Conservation (phyloP, 2,329 filamentous ascomycete genomes). For the Aspergillus niger region DNA sequence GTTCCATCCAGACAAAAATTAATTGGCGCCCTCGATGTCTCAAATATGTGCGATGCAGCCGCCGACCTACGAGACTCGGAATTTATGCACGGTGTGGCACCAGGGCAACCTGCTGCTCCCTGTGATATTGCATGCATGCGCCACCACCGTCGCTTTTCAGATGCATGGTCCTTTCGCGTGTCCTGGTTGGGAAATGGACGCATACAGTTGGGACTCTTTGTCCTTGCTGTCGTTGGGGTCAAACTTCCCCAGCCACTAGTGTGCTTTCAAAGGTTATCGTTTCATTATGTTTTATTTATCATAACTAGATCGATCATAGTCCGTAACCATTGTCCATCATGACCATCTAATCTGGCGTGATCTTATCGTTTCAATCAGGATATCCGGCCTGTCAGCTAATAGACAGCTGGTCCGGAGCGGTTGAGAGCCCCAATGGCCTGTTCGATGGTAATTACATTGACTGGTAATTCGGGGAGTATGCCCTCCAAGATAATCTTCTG, state of each 20-base stretch:
- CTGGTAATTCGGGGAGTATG: neutral
- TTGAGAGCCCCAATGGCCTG: slow-evolving; percentile 2
- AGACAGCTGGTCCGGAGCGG: slow-evolving; percentile 3
- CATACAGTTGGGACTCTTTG: neutral
- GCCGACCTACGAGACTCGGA: neutral
- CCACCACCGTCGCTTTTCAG: neutral
- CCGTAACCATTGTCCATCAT: neutral
- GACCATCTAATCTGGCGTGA: neutral
- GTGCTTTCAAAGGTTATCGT: too few relatives aligned
- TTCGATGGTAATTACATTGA: slow-evolving; percentile 4
- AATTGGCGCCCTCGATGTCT: neutral
- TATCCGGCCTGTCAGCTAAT: neutral
- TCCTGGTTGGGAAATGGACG: neutral
- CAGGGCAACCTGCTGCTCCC: neutral
- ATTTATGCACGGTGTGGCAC: neutral
- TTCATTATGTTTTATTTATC: too few relatives aligned
- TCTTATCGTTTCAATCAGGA: neutral
- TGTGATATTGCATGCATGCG: slow-evolving; percentile 5
- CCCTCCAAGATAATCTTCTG: slow-evolving; percentile 1
- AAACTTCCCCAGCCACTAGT: too few relatives aligned
- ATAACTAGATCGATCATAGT: neutral
- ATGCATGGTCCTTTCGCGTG: neutral
- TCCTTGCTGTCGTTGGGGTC: neutral
- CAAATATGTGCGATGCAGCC: neutral
- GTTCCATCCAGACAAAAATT: neutral